Percentiles rank a stretch among this genome's conserved stretches.
phyloP scores from a whole-genome alignment of 768 basidiomycete species.

The Russula sp. region DNA sequence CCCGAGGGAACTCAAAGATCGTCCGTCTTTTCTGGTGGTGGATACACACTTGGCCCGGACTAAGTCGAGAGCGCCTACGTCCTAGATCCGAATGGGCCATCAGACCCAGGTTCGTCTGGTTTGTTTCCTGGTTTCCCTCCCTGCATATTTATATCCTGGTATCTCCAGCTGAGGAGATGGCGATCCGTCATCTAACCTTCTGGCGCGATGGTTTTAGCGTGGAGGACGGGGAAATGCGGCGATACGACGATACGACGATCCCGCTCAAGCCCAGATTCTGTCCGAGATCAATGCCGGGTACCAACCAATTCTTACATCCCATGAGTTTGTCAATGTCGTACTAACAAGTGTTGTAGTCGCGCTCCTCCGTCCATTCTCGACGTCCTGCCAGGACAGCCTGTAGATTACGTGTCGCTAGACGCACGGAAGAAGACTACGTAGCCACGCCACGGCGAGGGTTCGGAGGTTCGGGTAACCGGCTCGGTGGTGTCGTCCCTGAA shows the following conservation, averaged over 20 bases:
- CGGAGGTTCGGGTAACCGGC: too few relatives aligned
- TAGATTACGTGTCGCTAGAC: slow-evolving; percentile 76
- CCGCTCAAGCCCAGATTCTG: too few relatives aligned
- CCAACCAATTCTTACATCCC: too few relatives aligned
- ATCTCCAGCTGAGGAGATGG: slow-evolving; percentile 40
- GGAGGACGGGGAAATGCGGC: too few relatives aligned
- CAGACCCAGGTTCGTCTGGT: slow-evolving; percentile 26
- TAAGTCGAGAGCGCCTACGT: slow-evolving; percentile 75
- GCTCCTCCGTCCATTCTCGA: slow-evolving; percentile 77
- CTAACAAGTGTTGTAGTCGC: slow-evolving; percentile 50
- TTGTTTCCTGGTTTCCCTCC: background rate
- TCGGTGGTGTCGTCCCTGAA: too few relatives aligned
- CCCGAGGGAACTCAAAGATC: slow-evolving; percentile 11
- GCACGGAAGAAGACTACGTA: too few relatives aligned
- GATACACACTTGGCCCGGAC: slow-evolving; percentile 84
- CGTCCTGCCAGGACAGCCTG: slow-evolving; percentile 68
- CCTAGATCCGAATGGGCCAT: slow-evolving; percentile 57
- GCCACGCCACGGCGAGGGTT: too few relatives aligned
- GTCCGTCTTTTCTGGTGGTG: slow-evolving; percentile 60
- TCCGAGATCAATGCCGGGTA: too few relatives aligned
- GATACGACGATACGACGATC: too few relatives aligned
- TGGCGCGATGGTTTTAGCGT: too few relatives aligned
- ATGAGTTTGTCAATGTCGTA: too few relatives aligned
- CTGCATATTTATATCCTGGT: slow-evolving; percentile 1
- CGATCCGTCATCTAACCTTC: too few relatives aligned